Evolutionary conservation across 441 rosid species (phyloP).

Genomic region (Gossypium gossypioides): DNA sequence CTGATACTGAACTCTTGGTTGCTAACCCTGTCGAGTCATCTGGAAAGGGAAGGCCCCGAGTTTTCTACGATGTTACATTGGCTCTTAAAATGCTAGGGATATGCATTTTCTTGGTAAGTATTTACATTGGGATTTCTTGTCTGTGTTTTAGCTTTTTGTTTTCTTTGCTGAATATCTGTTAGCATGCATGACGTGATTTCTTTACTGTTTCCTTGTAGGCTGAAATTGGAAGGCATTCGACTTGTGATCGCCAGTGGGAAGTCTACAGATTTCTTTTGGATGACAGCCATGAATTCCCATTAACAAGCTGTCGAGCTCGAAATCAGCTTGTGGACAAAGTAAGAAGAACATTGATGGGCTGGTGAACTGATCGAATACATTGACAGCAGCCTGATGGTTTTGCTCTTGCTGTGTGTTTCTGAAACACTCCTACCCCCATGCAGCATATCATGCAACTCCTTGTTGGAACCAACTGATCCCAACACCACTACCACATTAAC

Average conservation of each 20-base stretch:
- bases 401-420: neutral
- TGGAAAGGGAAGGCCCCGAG: conserved; percentile 58
- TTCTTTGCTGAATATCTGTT: neutral
- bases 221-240: conserved; percentile 49
- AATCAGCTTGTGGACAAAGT: conserved; percentile 42
- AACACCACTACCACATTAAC: neutral
- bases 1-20: conserved; percentile 45
- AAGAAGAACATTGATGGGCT: conserved; percentile 45
- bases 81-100: conserved; percentile 39
- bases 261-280: conserved; percentile 53
- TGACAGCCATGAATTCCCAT: conserved; percentile 34
- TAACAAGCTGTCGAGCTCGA: conserved; percentile 31
- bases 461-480: neutral
- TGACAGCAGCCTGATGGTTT: neutral
- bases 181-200: neutral
- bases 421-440: neutral
- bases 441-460: neutral
- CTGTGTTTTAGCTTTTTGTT: neutral
- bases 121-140: neutral
- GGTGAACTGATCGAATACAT: conserved; percentile 24
- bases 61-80: conserved; percentile 45
- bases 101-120: conserved; percentile 48
- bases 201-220: conserved; percentile 24
- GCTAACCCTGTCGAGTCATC: conserved; percentile 58
- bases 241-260: conserved; percentile 50